These are phyloP conservation scores for Xanthoceras sorbifolium DNA, from an alignment of 345 rosid species.

Conservation along the genomic window DNA sequence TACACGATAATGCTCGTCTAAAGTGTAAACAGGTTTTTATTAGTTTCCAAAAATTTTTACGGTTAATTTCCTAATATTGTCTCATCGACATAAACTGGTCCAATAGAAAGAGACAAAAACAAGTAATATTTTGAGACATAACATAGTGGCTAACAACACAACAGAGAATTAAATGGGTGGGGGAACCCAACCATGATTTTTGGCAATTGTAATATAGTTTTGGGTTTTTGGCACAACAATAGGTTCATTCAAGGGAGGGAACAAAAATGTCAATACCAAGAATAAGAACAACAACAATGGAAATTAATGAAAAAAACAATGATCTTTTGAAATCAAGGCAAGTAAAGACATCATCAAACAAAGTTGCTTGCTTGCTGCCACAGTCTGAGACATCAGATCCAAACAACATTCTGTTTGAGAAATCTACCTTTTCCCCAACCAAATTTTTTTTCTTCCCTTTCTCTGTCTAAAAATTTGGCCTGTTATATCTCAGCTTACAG, in stretches of 20 bases:
- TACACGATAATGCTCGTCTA: too few species aligned
- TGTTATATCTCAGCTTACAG: slow-evolving; percentile 11
- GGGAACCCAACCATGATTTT: not conserved
- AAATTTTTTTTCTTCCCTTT: not conserved
- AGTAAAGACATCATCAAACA: not conserved
- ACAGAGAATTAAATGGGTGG: not conserved
- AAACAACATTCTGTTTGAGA: slow-evolving; percentile 24
- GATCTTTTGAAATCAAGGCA: not conserved
- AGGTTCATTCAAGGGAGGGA: slow-evolving; percentile 8
- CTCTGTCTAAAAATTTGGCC: slow-evolving; percentile 25
- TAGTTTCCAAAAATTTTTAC: not conserved
- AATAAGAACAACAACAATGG: not conserved
- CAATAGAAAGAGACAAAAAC: not conserved
- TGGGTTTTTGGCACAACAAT: not conserved
- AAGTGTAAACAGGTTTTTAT: too few species aligned
- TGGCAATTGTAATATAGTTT: not conserved
- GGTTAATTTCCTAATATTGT: not conserved
- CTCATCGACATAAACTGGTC: not conserved
- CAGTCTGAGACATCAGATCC: slow-evolving; percentile 27
- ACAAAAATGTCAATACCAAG: not conserved
- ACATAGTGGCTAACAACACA: not conserved
- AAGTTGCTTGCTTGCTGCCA: slow-evolving; percentile 25
- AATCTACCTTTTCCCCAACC: slow-evolving; percentile 11
- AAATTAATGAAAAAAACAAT: not conserved
- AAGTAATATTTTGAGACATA: not conserved